Percentiles rank a stretch among this genome's conserved stretches.
Conservation (phyloP, 2,329 filamentous ascomycete species). For the Ophiocordyceps polyrhachis-furcata region DNA sequence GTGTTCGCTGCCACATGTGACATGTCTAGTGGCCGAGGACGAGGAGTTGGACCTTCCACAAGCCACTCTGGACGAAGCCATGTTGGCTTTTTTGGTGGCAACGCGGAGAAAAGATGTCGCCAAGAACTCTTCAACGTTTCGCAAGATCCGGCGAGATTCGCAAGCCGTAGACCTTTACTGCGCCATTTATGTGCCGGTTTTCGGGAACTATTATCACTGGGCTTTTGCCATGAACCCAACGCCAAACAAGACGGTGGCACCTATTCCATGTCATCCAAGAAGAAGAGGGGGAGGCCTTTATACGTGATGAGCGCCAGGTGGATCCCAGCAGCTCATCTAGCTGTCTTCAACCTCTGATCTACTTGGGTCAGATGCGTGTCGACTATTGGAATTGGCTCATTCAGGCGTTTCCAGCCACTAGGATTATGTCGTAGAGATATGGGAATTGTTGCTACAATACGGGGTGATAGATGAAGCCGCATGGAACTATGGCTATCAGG, state of each 20-base stretch:
- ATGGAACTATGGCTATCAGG: not conserved
- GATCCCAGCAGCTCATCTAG: not conserved
- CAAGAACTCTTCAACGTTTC: too few species aligned
- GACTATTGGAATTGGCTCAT: not conserved
- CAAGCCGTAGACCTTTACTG: not conserved
- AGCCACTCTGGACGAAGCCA: too few species aligned
- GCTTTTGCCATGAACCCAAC: not conserved
- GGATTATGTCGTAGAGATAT: conserved; percentile 1
- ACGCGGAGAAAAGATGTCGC: too few species aligned
- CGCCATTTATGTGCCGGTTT: not conserved
- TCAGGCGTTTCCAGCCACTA: not conserved
- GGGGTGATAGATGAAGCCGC: not conserved
- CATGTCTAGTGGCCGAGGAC: too few species aligned
- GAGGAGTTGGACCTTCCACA: too few species aligned
- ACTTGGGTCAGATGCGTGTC: not conserved
- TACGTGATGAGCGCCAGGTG: not conserved
- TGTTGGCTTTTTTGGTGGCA: too few species aligned
- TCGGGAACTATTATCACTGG: conserved; percentile 1
- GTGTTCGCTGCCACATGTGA: too few species aligned
- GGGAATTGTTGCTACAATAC: not conserved
- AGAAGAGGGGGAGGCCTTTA: not conserved
- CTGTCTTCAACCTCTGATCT: not conserved
- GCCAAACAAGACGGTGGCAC: not conserved
- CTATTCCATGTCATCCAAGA: not conserved
- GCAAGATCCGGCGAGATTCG: not conserved